Base-by-base conservation (phyloP, 768 basidiomycete species). In the Hygrophoropsis aurantiaca region DNA sequence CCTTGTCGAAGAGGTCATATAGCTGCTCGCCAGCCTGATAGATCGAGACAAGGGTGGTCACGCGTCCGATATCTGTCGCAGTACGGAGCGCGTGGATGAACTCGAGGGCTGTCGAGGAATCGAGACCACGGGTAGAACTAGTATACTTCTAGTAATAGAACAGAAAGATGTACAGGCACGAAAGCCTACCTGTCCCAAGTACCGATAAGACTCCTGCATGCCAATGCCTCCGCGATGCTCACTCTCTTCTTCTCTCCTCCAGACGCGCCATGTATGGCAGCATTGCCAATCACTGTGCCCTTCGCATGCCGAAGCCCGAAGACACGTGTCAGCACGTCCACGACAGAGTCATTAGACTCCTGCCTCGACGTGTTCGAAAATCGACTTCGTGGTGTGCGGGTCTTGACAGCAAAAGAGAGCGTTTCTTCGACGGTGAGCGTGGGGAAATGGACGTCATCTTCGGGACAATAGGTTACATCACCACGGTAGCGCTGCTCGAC, bases 171-270 rank as follows among this genome's bases (percentile, higher is more conserved):
- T 37, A 20, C 23, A 6, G 23, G 23, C 36, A 3, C 11, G 25
- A n/a, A 18, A 0, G 56, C 75, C 55, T 46, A 85, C 85, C 87
- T 90, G 68, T 91, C 89, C 90, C 89, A 92, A 16, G 79, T 79
- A 18, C 78, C 75, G 3, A 92, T 67, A 8, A 77, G 68, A 37
- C 81, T 79, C 32, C 85, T 72, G 5, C 79, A 79, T 0, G 83
- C 80, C 44, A 90, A 64, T 2, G 75, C 72, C 61, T 94, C 91
- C 1, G 79, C 76, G 54, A 90, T 86, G n/a, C 84, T 84, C 3
- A 92, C 89, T 10, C 90, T 80, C 64, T 91, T 92, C 69, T 78
- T 81, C 72, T 90, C 83, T 2, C 87, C 88, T 11, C 87, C 87
- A 33, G 79, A 81, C 15, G 89, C 77, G n/a, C 87, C 86, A 10